Conservation (phyloP, 2,329 filamentous ascomycete species). For the Pseudogymnoascus sp. region DNA sequence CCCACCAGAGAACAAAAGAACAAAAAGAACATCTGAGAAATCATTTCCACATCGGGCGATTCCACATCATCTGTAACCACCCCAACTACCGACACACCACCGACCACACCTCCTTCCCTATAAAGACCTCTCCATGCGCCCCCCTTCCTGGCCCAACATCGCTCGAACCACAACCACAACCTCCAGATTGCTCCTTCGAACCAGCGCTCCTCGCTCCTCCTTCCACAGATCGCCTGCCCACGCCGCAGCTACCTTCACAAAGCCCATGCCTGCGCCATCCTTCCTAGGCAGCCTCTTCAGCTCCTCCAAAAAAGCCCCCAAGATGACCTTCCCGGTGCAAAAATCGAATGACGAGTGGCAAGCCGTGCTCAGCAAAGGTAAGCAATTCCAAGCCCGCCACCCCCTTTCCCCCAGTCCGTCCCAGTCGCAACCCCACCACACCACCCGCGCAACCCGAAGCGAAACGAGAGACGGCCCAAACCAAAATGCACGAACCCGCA, state of each 20-base stretch:
- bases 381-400: slow-evolving; percentile 11
- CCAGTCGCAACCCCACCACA: neutral
- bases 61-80: neutral
- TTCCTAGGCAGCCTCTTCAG: slow-evolving; percentile 72
- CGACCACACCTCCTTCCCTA: slow-evolving; percentile 13
- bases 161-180: slow-evolving; percentile 21
- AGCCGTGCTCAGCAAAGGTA: slow-evolving; percentile 68
- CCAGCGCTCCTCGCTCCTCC: slow-evolving; percentile 29
- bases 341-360: slow-evolving; percentile 81
- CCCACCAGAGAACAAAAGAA: neutral
- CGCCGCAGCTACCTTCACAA: slow-evolving; percentile 34
- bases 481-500: slow-evolving; percentile 27
- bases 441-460: neutral
- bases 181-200: slow-evolving; percentile 37
- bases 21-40: neutral
- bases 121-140: slow-evolving; percentile 38
- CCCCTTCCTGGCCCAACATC: slow-evolving; percentile 39
- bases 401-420: neutral
- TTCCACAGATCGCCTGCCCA: slow-evolving; percentile 27
- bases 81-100: neutral
- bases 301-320: slow-evolving; percentile 41
- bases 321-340: slow-evolving; percentile 71
- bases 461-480: slow-evolving; percentile 22
- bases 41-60: slow-evolving; percentile 2
- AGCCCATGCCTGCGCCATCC: slow-evolving; percentile 69